Evolutionary conservation across 2,329 filamentous ascomycete genomes (phyloP).

Genomic region (Microdochium bolleyi): DNA sequence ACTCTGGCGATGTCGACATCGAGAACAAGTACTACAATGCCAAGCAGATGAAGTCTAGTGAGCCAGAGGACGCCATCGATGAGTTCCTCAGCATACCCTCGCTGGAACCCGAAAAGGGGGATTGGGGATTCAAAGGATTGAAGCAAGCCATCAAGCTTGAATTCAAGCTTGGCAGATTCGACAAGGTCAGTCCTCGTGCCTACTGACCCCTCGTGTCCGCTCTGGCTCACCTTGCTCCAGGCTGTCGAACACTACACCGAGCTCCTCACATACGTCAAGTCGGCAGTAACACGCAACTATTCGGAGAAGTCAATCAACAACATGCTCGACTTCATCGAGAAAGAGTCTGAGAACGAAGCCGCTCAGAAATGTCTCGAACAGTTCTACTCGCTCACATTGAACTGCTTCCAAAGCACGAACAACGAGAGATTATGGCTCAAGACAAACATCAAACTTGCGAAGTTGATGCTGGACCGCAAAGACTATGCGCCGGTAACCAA

Average conservation of each 20-base stretch:
- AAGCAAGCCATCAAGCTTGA: constrained; percentile 98
- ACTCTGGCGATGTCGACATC: constrained; percentile 83
- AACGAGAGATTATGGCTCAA: constrained; percentile 97
- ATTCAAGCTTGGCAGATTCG: constrained; percentile 84
- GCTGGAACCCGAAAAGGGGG: constrained; percentile 83
- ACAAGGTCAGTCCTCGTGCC: constrained; percentile 47
- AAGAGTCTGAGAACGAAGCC: constrained; percentile 63
- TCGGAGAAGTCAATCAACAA: constrained; percentile 99
- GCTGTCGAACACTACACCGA: constrained; percentile 89
- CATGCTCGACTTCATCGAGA: constrained; percentile 97
- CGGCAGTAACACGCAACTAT: constrained; percentile 93
- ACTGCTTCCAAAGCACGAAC: constrained; percentile 94
- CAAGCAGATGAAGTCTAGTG: constrained; percentile 86
- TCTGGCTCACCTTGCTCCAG: constrained; percentile 32
- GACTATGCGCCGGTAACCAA: constrained; percentile 74
- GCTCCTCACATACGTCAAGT: constrained; percentile 94
- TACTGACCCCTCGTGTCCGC: neutral
- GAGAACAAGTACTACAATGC: constrained; percentile 99
- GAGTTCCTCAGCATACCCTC: constrained; percentile 87
- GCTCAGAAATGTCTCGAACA: constrained; percentile 79
- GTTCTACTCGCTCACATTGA: constrained; percentile 88
- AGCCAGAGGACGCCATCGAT: constrained; percentile 79
- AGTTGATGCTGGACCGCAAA: constrained; percentile 84
- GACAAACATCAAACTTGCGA: constrained; percentile 94
- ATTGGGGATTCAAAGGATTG: constrained; percentile 97